A percentile compares a stretch with the other conserved stretches of the same genome.
phyloP scores from a whole-genome alignment of 2,329 filamentous ascomycete genomes.

The Colletotrichum agaves region DNA sequence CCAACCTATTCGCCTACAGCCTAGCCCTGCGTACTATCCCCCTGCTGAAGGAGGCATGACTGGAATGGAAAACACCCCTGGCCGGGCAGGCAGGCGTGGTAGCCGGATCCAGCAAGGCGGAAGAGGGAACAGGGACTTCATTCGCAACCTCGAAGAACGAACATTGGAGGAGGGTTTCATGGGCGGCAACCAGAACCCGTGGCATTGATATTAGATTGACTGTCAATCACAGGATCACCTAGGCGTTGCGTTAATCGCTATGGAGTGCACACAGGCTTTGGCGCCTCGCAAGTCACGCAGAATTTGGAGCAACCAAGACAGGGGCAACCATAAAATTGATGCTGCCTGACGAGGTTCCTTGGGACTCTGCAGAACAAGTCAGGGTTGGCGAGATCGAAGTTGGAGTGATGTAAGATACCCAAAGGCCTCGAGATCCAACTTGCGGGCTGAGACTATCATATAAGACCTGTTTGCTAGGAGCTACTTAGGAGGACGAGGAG shows the following conservation, averaged over 20 bases:
- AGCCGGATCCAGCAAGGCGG: constrained; percentile 74
- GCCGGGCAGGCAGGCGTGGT: constrained; percentile 75
- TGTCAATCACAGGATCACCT: constrained; percentile 3
- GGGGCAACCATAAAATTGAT: neutral
- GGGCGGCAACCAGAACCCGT: constrained; percentile 67
- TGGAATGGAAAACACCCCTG: constrained; percentile 67
- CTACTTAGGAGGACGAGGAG: constrained; percentile 9
- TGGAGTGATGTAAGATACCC: constrained; percentile 31
- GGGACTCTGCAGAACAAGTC: neutral
- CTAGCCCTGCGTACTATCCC: constrained; percentile 96
- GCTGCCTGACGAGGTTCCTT: neutral
- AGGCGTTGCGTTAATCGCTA: neutral
- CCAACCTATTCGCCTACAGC: constrained; percentile 91
- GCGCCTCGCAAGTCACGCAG: neutral
- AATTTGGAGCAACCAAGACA: neutral
- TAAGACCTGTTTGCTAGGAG: constrained; percentile 13
- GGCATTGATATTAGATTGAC: constrained; percentile 68
- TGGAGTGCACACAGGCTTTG: neutral
- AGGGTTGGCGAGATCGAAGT: constrained; percentile 4
- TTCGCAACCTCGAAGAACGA: constrained; percentile 92
- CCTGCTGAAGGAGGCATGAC: constrained; percentile 81
- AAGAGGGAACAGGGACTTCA: constrained; percentile 83
- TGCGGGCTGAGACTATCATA: constrained; percentile 8
- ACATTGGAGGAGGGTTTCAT: constrained; percentile 94
- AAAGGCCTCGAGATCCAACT: constrained; percentile 10